Evolutionary conservation across 2,329 filamentous ascomycete genomes (phyloP), one percentile per base, ranked within the genome.

Genomic region (Geosmithia morbida): DNA sequence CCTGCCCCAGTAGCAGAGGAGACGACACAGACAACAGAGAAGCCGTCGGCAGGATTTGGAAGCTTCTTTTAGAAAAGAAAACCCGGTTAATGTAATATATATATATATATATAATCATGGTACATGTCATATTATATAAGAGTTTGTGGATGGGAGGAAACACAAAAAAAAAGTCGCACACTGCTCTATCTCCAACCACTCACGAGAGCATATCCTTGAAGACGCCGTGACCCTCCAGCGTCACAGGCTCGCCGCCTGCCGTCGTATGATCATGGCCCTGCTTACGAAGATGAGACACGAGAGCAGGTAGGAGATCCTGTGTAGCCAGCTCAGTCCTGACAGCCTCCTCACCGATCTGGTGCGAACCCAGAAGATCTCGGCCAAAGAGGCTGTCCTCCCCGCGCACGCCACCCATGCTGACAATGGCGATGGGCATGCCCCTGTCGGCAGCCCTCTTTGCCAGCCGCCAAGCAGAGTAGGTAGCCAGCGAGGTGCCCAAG

Each of bases 391-490:
- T 66, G n/a, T 87, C 82, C 58, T 94, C 85, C 16, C 85, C 84
- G 55, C 86, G 74, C 22, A 88, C 81, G 10, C 87, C 85, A n/a
- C 87, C 85, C 50, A 96, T 73, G 57, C 95, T 97, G 49, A 96
- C 68, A 41, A 96, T 81, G 0, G 82, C 89, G 59, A 97, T 85
- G 16, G 87, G 82, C 78, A 94, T 90, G 1, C 81, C 81, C 52
- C 81, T 75, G 55, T 92, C 85, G 55, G 84, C 82, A 29, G 90
- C 92, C 50, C 82, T 71, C 66, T 88, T 90, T 2, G 85, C 87
- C 48, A 98, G 64, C 49, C 90, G 73, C 88, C 88, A 98, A 0
- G 92, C 92, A 11, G 88, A 95, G 62, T 94, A 97, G 0, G 92
- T 97, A 6, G 92, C 92, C 44, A 97, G 72, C 51, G 87, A 95